phyloP scores from a whole-genome alignment of 192 early-diverging fungal genomes.

The Backusella morwellensis region DNA sequence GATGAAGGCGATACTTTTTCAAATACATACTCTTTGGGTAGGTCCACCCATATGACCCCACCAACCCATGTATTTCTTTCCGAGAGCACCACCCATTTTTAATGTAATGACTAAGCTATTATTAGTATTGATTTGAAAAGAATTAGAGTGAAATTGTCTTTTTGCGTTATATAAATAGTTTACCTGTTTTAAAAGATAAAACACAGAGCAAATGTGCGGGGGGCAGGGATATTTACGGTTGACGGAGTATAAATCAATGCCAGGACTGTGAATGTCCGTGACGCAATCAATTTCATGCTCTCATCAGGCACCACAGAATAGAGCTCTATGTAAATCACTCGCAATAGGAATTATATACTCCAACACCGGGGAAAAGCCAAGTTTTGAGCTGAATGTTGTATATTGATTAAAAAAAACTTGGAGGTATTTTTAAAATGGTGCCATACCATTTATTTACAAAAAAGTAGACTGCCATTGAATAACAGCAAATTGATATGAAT shows the following conservation, averaged over 20 bases:
- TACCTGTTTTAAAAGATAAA: conserved; percentile 2
- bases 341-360: background rate
- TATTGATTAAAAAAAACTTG: too few relatives aligned
- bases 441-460: too few relatives aligned
- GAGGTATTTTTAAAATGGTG: too few relatives aligned
- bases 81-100: conserved; percentile 28
- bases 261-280: background rate
- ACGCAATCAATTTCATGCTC: background rate
- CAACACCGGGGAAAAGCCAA: background rate
- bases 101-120: conserved; percentile 10
- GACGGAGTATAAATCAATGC: background rate
- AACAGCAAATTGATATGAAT: too few relatives aligned
- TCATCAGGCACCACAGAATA: background rate
- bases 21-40: conserved; percentile 43
- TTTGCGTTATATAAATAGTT: background rate
- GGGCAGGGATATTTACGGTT: background rate
- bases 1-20: background rate
- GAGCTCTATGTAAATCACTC: background rate
- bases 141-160: background rate
- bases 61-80: conserved; percentile 32
- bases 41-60: conserved; percentile 62
- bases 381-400: background rate
- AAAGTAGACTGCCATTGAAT: too few relatives aligned
- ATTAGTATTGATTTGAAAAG: background rate
- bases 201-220: background rate